Base-by-base conservation (phyloP, 192 early-diverging fungal genomes). In the Coemansia aciculifera region DNA sequence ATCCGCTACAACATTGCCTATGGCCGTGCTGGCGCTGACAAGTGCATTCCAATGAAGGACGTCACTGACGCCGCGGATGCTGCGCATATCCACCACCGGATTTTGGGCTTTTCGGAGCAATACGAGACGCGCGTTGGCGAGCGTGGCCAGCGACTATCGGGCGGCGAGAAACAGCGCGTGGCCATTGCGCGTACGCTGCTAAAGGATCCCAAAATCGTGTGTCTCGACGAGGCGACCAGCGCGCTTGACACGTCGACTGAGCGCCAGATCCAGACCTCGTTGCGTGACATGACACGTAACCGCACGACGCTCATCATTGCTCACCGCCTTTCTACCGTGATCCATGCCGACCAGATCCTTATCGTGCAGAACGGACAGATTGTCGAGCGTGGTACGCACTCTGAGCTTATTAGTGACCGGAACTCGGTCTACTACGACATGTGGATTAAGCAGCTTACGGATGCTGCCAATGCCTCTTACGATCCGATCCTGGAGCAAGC, bases 1-100 rank as follows among this genome's bases (percentile, higher is more conserved):
- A 89, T 99, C 64, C 86, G 85, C 48, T 97, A 95, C 86, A 99
- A 99, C 78, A 97, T 99, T 73, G 89, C 89, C 21, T 99, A 98
- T 74, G 92, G 91, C 19, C 73, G 76, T 13, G 81, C 85, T 0
- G 78, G 81, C 24, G 36, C 32, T 46, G 48, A 37, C 19, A 77
- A 79, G 7, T 63, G 84, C 52, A 92, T 93, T 27, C 73, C 86
- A 1, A 87, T 89, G 51, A 87, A 86, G 29, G 88, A 93, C 19
- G 88, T 95, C 9, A 73, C 83, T 17, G 78, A 81, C 21, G 94
- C 95, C 3, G 92, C 93, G 0, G 79, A 87, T 39, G 84, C 77
- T 49, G 95, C 95, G 2, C 83, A 88, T 21, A 88, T 96, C 39
- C 90, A 94, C 62, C 86, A 90, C 51, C 88, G 86, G 37, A 92